Evolutionary conservation across 352 stramenopile species (phyloP).

Genomic region (Phytophthora tentaculata): DNA sequence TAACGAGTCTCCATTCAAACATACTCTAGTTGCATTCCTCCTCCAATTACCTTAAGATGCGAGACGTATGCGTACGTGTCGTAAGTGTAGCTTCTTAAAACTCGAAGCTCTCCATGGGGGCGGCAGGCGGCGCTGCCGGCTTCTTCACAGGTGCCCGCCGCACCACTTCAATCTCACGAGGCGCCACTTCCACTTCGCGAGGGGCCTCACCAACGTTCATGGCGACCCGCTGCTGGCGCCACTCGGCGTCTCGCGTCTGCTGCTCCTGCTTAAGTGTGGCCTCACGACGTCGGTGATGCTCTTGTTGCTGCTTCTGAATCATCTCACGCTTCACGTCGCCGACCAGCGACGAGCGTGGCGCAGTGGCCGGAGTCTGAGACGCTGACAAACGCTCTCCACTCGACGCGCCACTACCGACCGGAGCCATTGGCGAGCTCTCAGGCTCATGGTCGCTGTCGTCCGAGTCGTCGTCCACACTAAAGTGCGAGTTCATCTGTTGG

Average conservation of each 20-base stretch:
- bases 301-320: conserved; percentile 67
- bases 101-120: conserved; percentile 46
- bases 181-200: conserved; percentile 43
- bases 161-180: conserved; percentile 50
- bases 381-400: conserved; percentile 1
- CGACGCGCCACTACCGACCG: conserved; percentile 14
- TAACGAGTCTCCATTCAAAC: conserved; percentile 33
- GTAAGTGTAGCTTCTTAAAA: conserved; percentile 39
- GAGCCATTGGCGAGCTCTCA: conserved; percentile 29
- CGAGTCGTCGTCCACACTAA: conserved; percentile 45
- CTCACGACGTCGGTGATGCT: conserved; percentile 71
- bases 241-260: conserved; percentile 22
- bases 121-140: conserved; percentile 17
- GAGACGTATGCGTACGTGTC: conserved; percentile 20
- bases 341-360: conserved; percentile 64
- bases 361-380: conserved; percentile 12
- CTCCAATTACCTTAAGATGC: conserved; percentile 31
- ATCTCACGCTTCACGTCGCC: conserved; percentile 72
- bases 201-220: conserved; percentile 25
- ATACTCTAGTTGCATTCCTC: conserved; percentile 26
- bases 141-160: conserved; percentile 47
- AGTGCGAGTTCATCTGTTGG: conserved; percentile 43
- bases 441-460: conserved; percentile 39
- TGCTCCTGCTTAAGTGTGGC: conserved; percentile 65
- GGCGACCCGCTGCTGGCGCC: conserved; percentile 44